These are phyloP conservation scores for Plantago coronopus DNA, from an alignment of 305 asterid species.

Conservation along the genomic window DNA sequence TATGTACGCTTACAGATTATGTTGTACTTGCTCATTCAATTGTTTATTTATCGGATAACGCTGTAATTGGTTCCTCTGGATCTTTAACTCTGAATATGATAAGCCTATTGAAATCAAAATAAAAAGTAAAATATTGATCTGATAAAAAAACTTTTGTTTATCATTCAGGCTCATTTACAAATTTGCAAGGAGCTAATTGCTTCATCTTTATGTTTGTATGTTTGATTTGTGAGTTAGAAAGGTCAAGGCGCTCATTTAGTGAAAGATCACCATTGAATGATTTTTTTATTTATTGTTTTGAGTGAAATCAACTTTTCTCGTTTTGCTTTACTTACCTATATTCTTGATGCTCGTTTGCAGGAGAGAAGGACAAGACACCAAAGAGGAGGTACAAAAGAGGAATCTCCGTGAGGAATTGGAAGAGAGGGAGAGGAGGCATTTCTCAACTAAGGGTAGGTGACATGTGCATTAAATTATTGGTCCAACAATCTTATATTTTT, in stretches of 20 bases:
- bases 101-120: too few relatives aligned
- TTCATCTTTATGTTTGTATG: not conserved
- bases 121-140: too few relatives aligned
- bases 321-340: not conserved
- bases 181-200: not conserved
- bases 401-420: conserved; percentile 79
- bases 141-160: too few relatives aligned
- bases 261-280: too few relatives aligned
- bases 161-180: too few relatives aligned
- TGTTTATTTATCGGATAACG: too few relatives aligned
- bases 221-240: not conserved
- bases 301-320: not conserved
- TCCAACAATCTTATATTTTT: not conserved
- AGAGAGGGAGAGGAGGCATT: conserved; percentile 82
- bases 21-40: too few relatives aligned
- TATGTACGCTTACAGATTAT: too few relatives aligned
- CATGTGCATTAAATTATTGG: conserved; percentile 16
- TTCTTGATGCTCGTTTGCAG: conserved; percentile 30
- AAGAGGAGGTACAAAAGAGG: conserved; percentile 71
- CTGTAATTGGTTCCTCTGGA: too few relatives aligned
- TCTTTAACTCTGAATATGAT: too few relatives aligned
- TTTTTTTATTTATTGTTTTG: not conserved
- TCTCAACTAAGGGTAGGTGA: conserved; percentile 56
- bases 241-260: too few relatives aligned
- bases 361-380: conserved; percentile 87